A percentile compares a stretch with the other conserved stretches of the same genome.
Conservation (phyloP, 2,329 filamentous ascomycete genomes). For the Rhinocladiella mackenziei region DNA sequence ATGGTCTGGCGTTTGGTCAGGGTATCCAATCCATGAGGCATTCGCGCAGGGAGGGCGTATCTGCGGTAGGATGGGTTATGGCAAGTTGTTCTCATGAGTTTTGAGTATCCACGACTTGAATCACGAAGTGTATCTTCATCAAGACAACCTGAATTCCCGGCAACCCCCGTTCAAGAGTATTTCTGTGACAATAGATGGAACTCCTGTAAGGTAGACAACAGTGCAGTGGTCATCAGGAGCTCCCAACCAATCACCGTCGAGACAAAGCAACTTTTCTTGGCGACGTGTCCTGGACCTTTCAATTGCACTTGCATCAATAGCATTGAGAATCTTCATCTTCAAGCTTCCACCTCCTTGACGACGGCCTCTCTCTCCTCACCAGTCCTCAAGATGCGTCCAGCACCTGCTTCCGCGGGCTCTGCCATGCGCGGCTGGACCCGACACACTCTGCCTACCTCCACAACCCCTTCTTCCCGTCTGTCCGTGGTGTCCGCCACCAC, state of each 20-base stretch:
- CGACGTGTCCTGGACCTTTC: slow-evolving; percentile 7
- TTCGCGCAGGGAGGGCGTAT: no score
- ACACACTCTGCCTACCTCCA: slow-evolving; percentile 41
- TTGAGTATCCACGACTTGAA: no score
- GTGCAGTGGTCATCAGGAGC: no score
- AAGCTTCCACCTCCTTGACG: slow-evolving; percentile 13
- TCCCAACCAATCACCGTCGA: slow-evolving; percentile 13
- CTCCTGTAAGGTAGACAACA: no score
- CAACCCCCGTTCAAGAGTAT: no score
- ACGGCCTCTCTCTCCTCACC: slow-evolving; percentile 22
- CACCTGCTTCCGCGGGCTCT: slow-evolving; percentile 64
- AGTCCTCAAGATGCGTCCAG: slow-evolving; percentile 58
- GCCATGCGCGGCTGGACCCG: slow-evolving; percentile 59
- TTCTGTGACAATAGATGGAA: no score
- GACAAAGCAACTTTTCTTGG: slow-evolving; percentile 2
- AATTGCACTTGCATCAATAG: slow-evolving; percentile 6
- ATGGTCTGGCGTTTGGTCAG: no score
- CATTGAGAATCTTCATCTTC: slow-evolving; percentile 4
- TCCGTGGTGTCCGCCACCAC: slow-evolving; percentile 37
- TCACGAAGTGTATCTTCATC: no score
- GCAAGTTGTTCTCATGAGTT: no score
- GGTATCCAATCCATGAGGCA: no score
- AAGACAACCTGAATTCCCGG: no score
- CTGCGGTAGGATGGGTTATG: no score
- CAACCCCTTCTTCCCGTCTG: slow-evolving; percentile 37